Conservation (phyloP, 352 stramenopile species). For the Pythium pyrilobum region DNA sequence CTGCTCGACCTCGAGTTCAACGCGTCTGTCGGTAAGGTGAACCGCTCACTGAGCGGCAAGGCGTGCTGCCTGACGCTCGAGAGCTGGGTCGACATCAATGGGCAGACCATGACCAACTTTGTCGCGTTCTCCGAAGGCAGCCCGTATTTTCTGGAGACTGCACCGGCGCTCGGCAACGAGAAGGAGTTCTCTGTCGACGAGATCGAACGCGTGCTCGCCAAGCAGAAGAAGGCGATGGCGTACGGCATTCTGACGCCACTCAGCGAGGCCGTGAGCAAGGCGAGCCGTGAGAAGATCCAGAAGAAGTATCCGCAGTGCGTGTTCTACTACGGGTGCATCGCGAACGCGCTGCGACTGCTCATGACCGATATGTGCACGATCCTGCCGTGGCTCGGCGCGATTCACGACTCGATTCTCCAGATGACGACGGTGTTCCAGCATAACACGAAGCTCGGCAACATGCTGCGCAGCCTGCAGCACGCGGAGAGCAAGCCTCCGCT, state of each 20-base stretch:
- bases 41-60: constrained; percentile 37
- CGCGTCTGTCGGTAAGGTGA: constrained; percentile 36
- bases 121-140: constrained; percentile 29
- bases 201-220: constrained; percentile 41
- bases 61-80: constrained; percentile 56
- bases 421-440: constrained; percentile 37
- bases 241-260: constrained; percentile 50
- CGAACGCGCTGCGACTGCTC: constrained; percentile 38
- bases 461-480: constrained; percentile 19
- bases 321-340: constrained; percentile 66
- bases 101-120: constrained; percentile 41
- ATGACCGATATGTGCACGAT: constrained; percentile 45
- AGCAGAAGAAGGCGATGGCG: constrained; percentile 46
- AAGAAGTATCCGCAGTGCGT: constrained; percentile 50
- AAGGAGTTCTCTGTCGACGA: constrained; percentile 35
- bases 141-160: constrained; percentile 43
- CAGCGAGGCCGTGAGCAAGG: constrained; percentile 28
- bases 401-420: constrained; percentile 32
- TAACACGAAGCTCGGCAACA: constrained; percentile 38
- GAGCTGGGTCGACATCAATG: constrained; percentile 37
- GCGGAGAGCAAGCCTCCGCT: constrained; percentile 13
- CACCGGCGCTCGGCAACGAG: constrained; percentile 1
- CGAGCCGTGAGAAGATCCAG: constrained; percentile 45
- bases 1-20: constrained; percentile 51
- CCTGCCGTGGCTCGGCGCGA: constrained; percentile 42